Base-by-base conservation (phyloP, 306 rosid genomes). In the Acacia crassicarpa region DNA sequence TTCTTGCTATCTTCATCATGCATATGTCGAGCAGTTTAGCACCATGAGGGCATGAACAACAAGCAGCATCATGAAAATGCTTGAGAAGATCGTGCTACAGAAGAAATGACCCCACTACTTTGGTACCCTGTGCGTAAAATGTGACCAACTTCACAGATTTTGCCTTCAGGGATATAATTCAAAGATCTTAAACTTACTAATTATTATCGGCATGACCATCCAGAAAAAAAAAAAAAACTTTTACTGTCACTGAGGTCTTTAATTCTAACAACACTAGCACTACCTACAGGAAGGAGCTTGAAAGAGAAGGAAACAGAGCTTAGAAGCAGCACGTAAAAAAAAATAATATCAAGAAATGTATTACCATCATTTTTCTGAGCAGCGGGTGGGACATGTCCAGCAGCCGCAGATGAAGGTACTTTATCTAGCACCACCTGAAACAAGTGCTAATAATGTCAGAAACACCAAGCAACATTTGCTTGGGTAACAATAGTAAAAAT, bases 401-500 rank as follows among this genome's bases (percentile, higher is more conserved):
- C 82, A 51, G 78, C 43, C 0, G 82, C 49, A 73, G 79, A 41
- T n/a, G 87, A 67, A 51, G 98, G 81, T 75, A 78, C 89, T 85
- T 76, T 94, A 83, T 84, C 92, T 84, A 88, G 40, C 85, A 92
- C 78, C 54, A 93, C 86, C 99, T 95, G 91, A 84, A 82, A 84
- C 25, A 67, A 19, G 54, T 4, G 15, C 16, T 32, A 68, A 46
- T 45, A 56, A 56, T 27, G 74, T 88, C 75, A 85, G 65, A 84
- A 75, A 67, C 62, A 9, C 22, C 32, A 30, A 25, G 59, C 68
- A 56, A 76, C 2, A 13, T 51, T 79, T 61, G 33, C 74, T 15
- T 81, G n/a, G 13, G 61, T 38, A 6, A 43, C 16, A 63, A 23
- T 61, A 70, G 20, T 74, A 82, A 67, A 51, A 67, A 11, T 69